Evolutionary conservation across 2,329 filamentous ascomycete species (phyloP).

Genomic region (Alternaria sp.): DNA sequence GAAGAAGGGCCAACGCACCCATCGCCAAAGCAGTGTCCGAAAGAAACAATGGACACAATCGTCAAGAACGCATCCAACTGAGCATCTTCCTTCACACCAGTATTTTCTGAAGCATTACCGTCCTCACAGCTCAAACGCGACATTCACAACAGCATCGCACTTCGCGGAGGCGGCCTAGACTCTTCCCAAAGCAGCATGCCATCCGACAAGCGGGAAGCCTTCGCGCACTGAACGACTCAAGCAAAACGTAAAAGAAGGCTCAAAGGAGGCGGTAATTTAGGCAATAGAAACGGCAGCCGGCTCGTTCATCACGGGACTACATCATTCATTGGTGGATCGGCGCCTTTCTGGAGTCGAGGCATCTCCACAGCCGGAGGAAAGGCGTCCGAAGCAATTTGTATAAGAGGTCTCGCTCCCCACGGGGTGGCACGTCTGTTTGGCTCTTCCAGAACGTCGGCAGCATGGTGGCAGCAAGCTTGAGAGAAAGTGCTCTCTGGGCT

Average conservation of each 20-base stretch:
- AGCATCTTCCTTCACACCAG: too few relatives aligned
- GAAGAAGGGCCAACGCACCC: not conserved
- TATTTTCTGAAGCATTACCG: not conserved
- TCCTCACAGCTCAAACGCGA: not conserved
- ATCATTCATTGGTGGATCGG: constrained; percentile 20
- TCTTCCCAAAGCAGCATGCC: constrained; percentile 14
- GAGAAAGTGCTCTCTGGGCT: not conserved
- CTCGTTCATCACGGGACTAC: constrained; percentile 8
- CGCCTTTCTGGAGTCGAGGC: constrained; percentile 1
- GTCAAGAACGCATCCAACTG: accelerated
- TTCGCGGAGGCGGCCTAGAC: not conserved
- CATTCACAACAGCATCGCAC: constrained; percentile 1
- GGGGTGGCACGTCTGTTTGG: constrained; percentile 17
- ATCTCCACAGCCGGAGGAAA: constrained; percentile 24
- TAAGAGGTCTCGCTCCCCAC: constrained; percentile 18
- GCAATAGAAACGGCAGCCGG: constrained; percentile 13
- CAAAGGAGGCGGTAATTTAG: constrained; percentile 7
- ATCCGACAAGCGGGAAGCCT: constrained; percentile 8
- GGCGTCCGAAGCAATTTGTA: constrained; percentile 17
- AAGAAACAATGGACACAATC: not conserved
- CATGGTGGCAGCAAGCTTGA: not conserved
- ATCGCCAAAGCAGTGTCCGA: not conserved
- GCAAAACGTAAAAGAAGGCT: not conserved
- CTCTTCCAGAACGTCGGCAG: constrained; percentile 1
- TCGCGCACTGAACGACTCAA: constrained; percentile 7